Conservation (phyloP, 768 basidiomycete genomes). For the Amanita rimosa region DNA sequence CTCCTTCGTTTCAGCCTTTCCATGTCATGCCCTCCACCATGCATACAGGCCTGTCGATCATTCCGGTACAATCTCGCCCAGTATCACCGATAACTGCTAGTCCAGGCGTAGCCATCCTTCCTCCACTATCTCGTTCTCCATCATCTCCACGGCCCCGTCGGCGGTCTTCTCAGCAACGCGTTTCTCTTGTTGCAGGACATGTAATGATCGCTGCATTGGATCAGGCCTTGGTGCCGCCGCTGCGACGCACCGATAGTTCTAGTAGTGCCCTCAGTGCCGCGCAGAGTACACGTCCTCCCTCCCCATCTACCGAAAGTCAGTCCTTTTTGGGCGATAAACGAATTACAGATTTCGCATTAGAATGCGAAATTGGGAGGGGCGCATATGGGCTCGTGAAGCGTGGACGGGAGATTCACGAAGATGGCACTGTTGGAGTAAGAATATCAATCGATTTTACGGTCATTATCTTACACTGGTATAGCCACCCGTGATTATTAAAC, state of each 20-base stretch:
- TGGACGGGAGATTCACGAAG: conserved; percentile 63
- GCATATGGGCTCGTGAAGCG: conserved; percentile 94
- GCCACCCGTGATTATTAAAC: conserved; percentile 92
- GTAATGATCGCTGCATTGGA: conserved; percentile 71
- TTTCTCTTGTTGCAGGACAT: conserved; percentile 75
- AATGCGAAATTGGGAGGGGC: conserved; percentile 84
- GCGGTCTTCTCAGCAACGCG: conserved; percentile 75
- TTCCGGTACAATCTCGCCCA: conserved; percentile 23
- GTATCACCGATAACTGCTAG: conserved; percentile 18
- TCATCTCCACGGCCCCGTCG: conserved; percentile 56
- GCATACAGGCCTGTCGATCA: conserved; percentile 14
- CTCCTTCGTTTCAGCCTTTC: conserved; percentile 15
- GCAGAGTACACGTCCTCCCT: conserved; percentile 51
- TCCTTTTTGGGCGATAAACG: conserved; percentile 51
- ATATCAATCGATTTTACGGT: conserved; percentile 10
- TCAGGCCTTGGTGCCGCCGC: conserved; percentile 47
- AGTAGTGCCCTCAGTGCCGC: conserved; percentile 52
- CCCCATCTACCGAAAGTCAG: conserved; percentile 35
- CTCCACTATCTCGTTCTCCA: conserved; percentile 33
- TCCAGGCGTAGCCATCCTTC: conserved; percentile 8
- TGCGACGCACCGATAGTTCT: conserved; percentile 53
- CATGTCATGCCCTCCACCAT: conserved; percentile 16
- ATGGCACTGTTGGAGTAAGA: conserved; percentile 80
- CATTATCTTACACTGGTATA: conserved; percentile 21
- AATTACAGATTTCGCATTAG: conserved; percentile 79